phyloP scores from a whole-genome alignment of 164 flowering plant genomes.

The Annona squamosa region DNA sequence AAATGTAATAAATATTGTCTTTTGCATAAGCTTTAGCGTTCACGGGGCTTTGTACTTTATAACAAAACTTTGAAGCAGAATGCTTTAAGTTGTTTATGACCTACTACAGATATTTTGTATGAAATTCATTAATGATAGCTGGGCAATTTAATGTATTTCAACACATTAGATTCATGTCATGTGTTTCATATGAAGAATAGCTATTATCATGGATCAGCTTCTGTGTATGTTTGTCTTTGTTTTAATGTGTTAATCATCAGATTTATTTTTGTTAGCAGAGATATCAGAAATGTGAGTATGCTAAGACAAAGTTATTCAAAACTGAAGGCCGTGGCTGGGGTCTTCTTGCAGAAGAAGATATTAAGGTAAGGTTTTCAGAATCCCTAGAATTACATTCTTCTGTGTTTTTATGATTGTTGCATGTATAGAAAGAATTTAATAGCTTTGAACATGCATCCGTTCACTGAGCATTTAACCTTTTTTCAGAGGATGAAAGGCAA shows the following conservation, averaged over 20 bases:
- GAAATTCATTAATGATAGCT: no score
- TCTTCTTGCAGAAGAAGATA: conserved; percentile 69
- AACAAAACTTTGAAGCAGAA: no score
- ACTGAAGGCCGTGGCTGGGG: conserved; percentile 98
- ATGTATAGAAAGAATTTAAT: background rate
- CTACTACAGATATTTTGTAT: no score
- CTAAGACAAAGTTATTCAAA: conserved; percentile 57
- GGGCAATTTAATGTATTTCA: background rate
- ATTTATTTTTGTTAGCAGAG: conserved; percentile 39
- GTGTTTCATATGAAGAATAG: background rate
- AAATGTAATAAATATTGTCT: no score
- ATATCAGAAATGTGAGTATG: conserved; percentile 83
- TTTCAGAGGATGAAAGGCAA: no score
- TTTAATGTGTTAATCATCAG: background rate
- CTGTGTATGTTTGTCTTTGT: background rate
- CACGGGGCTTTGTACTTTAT: no score
- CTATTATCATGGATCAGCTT: background rate
- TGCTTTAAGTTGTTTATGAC: no score
- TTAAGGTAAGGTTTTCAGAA: conserved; percentile 53
- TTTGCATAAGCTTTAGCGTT: no score
- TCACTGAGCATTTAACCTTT: no score
- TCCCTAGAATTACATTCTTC: background rate
- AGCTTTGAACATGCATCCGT: background rate
- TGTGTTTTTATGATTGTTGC: background rate
- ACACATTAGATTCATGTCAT: background rate